Conservation (phyloP, 495 filamentous ascomycete species). For the Talaromyces wortmannii region DNA sequence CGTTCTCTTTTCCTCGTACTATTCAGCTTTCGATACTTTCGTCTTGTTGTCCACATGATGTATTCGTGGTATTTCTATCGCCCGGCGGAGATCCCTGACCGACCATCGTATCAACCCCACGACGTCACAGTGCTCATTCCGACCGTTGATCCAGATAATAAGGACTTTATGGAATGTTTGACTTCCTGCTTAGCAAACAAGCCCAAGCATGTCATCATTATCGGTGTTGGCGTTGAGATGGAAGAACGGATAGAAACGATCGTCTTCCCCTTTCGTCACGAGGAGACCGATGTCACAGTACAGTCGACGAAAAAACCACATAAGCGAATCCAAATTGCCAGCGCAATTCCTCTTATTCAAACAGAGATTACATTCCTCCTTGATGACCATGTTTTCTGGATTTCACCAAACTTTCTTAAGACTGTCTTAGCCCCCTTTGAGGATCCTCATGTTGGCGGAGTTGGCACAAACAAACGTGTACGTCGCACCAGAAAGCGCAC, state of each 20-base stretch:
- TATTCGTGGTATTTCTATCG: constrained; percentile 36
- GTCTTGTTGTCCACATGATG: constrained; percentile 35
- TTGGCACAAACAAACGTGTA: constrained; percentile 46
- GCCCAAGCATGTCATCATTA: constrained; percentile 26
- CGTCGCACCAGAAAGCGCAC: constrained; percentile 19
- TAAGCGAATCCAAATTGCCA: constrained; percentile 42
- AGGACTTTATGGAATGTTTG: constrained; percentile 26
- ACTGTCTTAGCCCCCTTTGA: constrained; percentile 45
- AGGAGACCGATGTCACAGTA: constrained; percentile 11
- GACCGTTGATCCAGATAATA: constrained; percentile 32
- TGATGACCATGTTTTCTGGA: constrained; percentile 53
- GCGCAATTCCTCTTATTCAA: constrained; percentile 28
- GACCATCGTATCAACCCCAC: constrained; percentile 25
- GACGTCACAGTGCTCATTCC: constrained; percentile 52
- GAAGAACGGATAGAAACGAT: background rate
- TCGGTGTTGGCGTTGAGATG: constrained; percentile 18
- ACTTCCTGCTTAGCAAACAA: constrained; percentile 17
- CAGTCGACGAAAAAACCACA: constrained; percentile 27
- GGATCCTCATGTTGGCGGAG: constrained; percentile 37
- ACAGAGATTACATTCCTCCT: constrained; percentile 42
- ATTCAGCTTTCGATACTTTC: constrained; percentile 32
- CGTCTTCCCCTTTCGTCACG: constrained; percentile 5
- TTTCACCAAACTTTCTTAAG: constrained; percentile 29
- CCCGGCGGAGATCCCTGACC: constrained; percentile 21
- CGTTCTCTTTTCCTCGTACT: constrained; percentile 10